A percentile compares a stretch with the other conserved stretches of the same genome.
Evolutionary conservation across 805 yeast genomes (phyloP).

Genomic region (Pichia insulana): DNA sequence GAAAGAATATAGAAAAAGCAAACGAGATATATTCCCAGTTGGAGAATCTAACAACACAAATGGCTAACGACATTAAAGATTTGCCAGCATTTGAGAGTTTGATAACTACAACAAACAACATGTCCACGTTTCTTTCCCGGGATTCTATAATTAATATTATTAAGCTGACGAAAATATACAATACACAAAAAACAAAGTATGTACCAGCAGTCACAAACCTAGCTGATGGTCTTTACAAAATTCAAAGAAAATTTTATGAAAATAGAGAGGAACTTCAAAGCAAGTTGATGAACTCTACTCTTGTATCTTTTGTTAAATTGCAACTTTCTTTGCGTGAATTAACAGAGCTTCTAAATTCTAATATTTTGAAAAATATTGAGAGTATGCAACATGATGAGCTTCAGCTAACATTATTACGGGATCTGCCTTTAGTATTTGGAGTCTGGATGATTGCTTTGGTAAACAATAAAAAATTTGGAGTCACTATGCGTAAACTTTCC

Average conservation of each 20-base stretch:
- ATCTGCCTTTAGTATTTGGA: slow-evolving; percentile 66
- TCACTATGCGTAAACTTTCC: slow-evolving; percentile 30
- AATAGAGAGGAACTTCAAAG: slow-evolving; percentile 25
- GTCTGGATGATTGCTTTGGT: slow-evolving; percentile 54
- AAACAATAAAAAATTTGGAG: slow-evolving; percentile 49
- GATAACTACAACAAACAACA: slow-evolving; percentile 23
- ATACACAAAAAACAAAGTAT: slow-evolving; percentile 14
- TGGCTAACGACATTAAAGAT: slow-evolving; percentile 16
- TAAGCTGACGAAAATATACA: slow-evolving; percentile 16
- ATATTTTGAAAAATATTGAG: slow-evolving; percentile 25
- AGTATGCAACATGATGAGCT: slow-evolving; percentile 26
- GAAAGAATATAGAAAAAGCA: slow-evolving; percentile 15
- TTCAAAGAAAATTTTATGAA: slow-evolving; percentile 31
- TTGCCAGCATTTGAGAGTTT: slow-evolving; percentile 26
- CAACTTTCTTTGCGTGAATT: slow-evolving; percentile 31
- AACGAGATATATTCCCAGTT: slow-evolving; percentile 16
- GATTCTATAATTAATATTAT: slow-evolving; percentile 19
- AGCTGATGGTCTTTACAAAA: slow-evolving; percentile 29
- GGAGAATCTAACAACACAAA: slow-evolving; percentile 17
- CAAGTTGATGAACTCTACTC: slow-evolving; percentile 26
- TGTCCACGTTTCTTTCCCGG: slow-evolving; percentile 21
- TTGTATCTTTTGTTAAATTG: slow-evolving; percentile 29
- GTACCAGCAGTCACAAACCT: slow-evolving; percentile 28
- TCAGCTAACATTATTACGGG: slow-evolving; percentile 37
- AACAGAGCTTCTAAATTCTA: slow-evolving; percentile 24